Conservation (phyloP, 2,329 filamentous ascomycete genomes). For the Aspergillus sp. region DNA sequence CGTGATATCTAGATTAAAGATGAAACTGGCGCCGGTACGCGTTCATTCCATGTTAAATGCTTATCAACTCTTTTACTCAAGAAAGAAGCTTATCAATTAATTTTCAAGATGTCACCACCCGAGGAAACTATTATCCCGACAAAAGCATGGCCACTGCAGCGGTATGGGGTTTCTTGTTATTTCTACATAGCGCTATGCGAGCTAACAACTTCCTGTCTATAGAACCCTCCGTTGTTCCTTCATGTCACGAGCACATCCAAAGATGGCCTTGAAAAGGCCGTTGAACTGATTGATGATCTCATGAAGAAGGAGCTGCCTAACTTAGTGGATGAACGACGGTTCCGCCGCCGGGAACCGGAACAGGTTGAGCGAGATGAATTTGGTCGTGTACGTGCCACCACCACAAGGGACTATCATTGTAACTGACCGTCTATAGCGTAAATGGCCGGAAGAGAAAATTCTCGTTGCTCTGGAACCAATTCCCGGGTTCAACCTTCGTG, state of each 20-base stretch:
- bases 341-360: conserved; percentile 77
- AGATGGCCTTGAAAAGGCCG: conserved; percentile 83
- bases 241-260: conserved; percentile 93
- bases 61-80: conserved; percentile 49
- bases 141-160: conserved; percentile 94
- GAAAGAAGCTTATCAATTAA: conserved; percentile 59
- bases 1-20: conserved; percentile 98
- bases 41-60: conserved; percentile 46
- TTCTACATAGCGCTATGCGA: not conserved
- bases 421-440: conserved; percentile 61
- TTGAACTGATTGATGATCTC: conserved; percentile 85
- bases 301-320: conserved; percentile 96
- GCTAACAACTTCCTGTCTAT: conserved; percentile 8
- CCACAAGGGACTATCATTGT: not conserved
- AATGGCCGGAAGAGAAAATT: conserved; percentile 98
- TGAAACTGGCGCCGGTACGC: conserved; percentile 99
- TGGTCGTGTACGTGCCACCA: conserved; percentile 65
- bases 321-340: conserved; percentile 89
- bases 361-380: conserved; percentile 85
- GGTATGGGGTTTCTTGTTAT: conserved; percentile 57
- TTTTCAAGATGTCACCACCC: conserved; percentile 93
- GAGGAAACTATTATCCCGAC: conserved; percentile 94
- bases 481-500: conserved; percentile 91
- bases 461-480: conserved; percentile 87
- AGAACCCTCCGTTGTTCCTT: conserved; percentile 93